Base-by-base conservation (phyloP, 129 eudicot genomes). In the Lactuca sativa region DNA sequence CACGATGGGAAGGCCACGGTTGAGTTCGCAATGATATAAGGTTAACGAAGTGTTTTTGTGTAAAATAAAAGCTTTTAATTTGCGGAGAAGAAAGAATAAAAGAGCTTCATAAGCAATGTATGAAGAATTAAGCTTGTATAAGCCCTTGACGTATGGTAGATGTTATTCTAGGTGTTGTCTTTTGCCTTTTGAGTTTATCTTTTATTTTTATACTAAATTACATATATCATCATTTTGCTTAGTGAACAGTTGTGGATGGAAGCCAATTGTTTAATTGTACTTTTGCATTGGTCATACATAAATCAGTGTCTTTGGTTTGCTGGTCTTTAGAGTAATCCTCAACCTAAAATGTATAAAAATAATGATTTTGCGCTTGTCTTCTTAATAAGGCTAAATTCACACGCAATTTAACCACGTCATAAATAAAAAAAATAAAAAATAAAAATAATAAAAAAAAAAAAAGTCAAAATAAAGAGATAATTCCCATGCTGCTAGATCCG, bases 1-100 rank as follows among this genome's bases (percentile, higher is more conserved):
- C 90, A 81, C 37, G 84, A 81, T 30, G 86, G 90, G 21, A 85
- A 85, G 70, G 59, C 61, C n/a, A 81, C 82, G 1, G 31, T 81
- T 51, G 82, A 85, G 25, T 81, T 59, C 13, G 86, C 84, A 33
- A 85, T 67, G 59, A 25, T 64, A 33, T 85, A 72, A 74, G 12
- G 31, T 59, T n/a, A 12, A 59, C 30, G 30, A 7, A 3, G 3
- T 12, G 12, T 59, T 48, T 17, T 47, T 9, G 32, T 31, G 25
- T 11, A 12, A 58, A 15, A 44, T 1, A 31, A 53, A 44, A 18
- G 7, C 44, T 48, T 40, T 63, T 37, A 16, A 16, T 10, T 63
- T 43, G 54, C 17, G 25, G 41, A 40, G 9, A 36, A 61, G 7
- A 62, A 62, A 7, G 49, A 59, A 48, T 9, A 62, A 59, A 37